Conservation (phyloP, 768 basidiomycete species). For the Serendipita sp. region DNA sequence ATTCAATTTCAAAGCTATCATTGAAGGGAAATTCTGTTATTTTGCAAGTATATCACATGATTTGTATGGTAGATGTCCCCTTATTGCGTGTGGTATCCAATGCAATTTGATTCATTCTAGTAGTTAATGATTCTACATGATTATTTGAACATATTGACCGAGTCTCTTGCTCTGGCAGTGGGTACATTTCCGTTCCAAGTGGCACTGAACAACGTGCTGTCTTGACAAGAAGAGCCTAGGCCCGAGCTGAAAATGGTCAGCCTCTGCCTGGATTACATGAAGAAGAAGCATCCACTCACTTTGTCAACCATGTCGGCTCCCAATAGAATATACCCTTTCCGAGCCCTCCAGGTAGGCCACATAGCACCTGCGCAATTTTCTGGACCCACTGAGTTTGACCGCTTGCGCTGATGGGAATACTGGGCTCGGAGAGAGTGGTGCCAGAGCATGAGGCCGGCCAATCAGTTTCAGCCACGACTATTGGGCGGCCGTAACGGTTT, state of each 20-base stretch:
- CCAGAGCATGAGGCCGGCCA: slow-evolving; percentile 38
- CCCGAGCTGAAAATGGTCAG: not conserved
- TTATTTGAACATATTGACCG: not conserved
- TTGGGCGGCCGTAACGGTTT: slow-evolving; percentile 30
- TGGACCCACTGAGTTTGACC: slow-evolving; percentile 41
- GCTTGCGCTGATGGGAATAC: slow-evolving; percentile 31
- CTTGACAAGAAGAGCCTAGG: not conserved
- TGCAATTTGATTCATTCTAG: too few species aligned
- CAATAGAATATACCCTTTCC: slow-evolving; percentile 28
- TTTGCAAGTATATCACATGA: too few species aligned
- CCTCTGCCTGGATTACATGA: not conserved
- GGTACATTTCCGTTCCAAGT: not conserved
- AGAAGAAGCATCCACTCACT: not conserved
- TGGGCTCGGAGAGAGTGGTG: slow-evolving; percentile 31
- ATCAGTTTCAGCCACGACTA: slow-evolving; percentile 51
- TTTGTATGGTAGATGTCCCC: too few species aligned
- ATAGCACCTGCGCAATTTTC: slow-evolving; percentile 33
- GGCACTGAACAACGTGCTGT: not conserved
- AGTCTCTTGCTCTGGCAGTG: not conserved
- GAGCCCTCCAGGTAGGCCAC: slow-evolving; percentile 21
- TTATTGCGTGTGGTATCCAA: too few species aligned
- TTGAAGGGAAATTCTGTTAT: too few species aligned
- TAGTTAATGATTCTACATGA: not conserved
- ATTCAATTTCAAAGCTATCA: too few species aligned
- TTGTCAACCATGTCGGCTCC: slow-evolving; percentile 1